A percentile compares a stretch with the other conserved stretches of the same genome.
Evolutionary conservation across 306 rosid genomes (phyloP).

Genomic region (Vachellia pachyceras): DNA sequence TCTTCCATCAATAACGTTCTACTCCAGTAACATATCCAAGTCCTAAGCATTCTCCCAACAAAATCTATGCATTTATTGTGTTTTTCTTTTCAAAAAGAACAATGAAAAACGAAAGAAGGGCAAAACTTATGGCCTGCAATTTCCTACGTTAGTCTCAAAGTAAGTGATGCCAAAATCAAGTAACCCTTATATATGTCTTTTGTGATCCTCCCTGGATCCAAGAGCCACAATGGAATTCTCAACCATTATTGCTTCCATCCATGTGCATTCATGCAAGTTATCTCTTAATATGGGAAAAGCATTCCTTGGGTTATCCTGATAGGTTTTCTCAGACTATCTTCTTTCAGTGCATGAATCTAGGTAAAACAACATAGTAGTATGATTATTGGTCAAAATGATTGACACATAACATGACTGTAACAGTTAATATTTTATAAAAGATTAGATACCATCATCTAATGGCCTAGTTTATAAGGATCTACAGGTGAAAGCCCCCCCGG

Average conservation of each 20-base stretch:
- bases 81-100: constrained; percentile 6
- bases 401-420: constrained; percentile 9
- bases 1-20: constrained; percentile 4
- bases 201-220: background rate
- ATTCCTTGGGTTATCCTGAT: background rate
- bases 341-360: constrained; percentile 23
- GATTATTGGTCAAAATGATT: constrained; percentile 2
- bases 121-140: background rate
- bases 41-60: background rate
- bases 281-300: background rate
- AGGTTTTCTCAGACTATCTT: constrained; percentile 4
- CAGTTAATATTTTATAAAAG: background rate
- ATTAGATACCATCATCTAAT: constrained; percentile 15
- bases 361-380: constrained; percentile 7
- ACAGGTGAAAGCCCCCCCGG: constrained; percentile 20
- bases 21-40: background rate
- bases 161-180: constrained; percentile 12
- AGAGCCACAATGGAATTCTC: constrained; percentile 10
- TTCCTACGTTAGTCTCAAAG: background rate
- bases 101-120: background rate
- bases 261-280: background rate
- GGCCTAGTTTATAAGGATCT: constrained; percentile 22
- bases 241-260: background rate
- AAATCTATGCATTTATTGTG: background rate
- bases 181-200: background rate